Evolutionary conservation across 768 basidiomycete species (phyloP), one percentile per base, ranked within the genome.

Genomic region (Amanita inopinata): DNA sequence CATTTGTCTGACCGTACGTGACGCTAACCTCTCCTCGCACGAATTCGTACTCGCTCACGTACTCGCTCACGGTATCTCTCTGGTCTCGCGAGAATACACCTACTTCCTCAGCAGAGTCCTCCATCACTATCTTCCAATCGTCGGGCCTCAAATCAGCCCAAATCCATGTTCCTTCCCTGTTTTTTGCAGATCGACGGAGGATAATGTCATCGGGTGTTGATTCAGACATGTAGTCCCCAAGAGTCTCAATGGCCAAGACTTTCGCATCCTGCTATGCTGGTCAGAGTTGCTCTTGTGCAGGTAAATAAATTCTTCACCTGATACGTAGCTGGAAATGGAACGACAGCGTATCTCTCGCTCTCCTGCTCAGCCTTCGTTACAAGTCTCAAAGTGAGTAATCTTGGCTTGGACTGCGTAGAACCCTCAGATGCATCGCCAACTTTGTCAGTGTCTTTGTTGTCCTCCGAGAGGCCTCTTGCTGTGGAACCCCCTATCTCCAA

Each of bases 101-200:
- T n/a, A 49, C 38, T 31, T 49, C 48, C 11, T 28, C 24, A 2
- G 23, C 12, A 28, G 42, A 37, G 20, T 36, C 5, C 14, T 19
- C n/a, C 2, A 49, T 14, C 6, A 25, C 38, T 22, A 30, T 31
- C 12, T 39, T 34, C 49, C 51, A 54, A 30, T 50, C 23, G 12
- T 28, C 17, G 2, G 47, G 47, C 27, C 7, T 18, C 11, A 54
- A 48, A 15, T 51, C 53, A n/a, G 50, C 48, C 53, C 50, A 51
- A 14, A 48, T 19, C 45, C 49, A 50, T 28, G 40, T 33, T 22
- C 33, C 38, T 33, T 49, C 41, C 27, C 43, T 40, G 24, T 48
- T 42, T 27, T 30, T 49, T 12, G 40, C 31, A 8, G 50, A 48
- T 35, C 45, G 27, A 17, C 37, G 22, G 11, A 38, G n/a, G 5